These are phyloP conservation scores for Cyberlindnera samutprakarnensis DNA, from an alignment of 805 yeast genomes.

Conservation along the genomic window DNA sequence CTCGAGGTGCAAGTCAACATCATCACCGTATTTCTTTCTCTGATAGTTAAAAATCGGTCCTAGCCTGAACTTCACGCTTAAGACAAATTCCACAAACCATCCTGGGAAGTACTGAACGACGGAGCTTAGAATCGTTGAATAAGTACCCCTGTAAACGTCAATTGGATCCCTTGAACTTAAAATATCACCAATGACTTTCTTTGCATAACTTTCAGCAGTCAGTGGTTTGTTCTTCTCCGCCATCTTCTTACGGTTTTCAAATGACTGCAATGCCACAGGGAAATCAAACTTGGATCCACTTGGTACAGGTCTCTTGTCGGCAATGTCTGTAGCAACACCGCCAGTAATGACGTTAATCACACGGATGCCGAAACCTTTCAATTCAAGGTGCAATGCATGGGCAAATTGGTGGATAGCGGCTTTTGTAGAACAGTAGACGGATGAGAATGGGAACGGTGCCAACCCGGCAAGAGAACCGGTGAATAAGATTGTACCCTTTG, in stretches of 20 bases:
- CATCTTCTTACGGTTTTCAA: slow-evolving; percentile 49
- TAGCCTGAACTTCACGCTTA: slow-evolving; percentile 35
- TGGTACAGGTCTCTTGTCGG: slow-evolving; percentile 56
- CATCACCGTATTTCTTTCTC: slow-evolving; percentile 11
- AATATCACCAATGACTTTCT: slow-evolving; percentile 45
- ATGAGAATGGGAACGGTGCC: slow-evolving; percentile 62
- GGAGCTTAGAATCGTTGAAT: slow-evolving; percentile 31
- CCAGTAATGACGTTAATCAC: slow-evolving; percentile 70
- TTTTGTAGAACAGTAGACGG: slow-evolving; percentile 59
- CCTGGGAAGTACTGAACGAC: slow-evolving; percentile 36
- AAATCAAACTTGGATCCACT: slow-evolving; percentile 43
- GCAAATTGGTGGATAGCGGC: slow-evolving; percentile 76
- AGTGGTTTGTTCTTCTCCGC: slow-evolving; percentile 53
- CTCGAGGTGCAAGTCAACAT: slow-evolving; percentile 16
- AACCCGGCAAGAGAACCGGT: slow-evolving; percentile 70
- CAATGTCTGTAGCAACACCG: slow-evolving; percentile 65
- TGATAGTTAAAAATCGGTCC: slow-evolving; percentile 26
- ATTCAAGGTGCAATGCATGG: slow-evolving; percentile 51
- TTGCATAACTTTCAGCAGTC: slow-evolving; percentile 51
- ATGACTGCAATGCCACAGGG: slow-evolving; percentile 43
- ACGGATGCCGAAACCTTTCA: slow-evolving; percentile 64
- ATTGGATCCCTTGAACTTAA: slow-evolving; percentile 30
- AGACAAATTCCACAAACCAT: slow-evolving; percentile 33
- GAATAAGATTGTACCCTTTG: slow-evolving; percentile 62
- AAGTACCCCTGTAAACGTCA: slow-evolving; percentile 50